A percentile compares a stretch with the other conserved stretches of the same genome.
phyloP scores from a whole-genome alignment of 1,284 basidiomycete genomes.

The Cystobasidium pallidum region DNA sequence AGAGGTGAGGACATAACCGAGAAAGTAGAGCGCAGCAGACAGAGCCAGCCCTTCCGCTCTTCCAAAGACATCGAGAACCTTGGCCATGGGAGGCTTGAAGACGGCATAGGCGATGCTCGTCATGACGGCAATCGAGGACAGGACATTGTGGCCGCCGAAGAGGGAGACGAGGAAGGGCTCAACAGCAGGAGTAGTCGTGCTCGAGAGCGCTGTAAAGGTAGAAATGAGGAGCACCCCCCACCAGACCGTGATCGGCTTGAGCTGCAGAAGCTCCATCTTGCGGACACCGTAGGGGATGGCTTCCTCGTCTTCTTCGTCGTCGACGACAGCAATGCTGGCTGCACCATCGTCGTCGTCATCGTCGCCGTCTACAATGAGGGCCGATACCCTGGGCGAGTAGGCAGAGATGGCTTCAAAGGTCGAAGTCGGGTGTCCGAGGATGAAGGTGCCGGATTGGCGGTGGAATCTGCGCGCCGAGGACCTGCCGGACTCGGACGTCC shows the following conservation, averaged over 20 bases:
- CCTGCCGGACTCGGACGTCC: conserved; percentile 3
- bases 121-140: conserved; percentile 52
- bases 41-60: conserved; percentile 53
- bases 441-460: conserved; percentile 28
- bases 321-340: background rate
- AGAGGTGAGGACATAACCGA: conserved; percentile 44
- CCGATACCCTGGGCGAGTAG: conserved; percentile 19
- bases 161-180: conserved; percentile 54
- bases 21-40: conserved; percentile 51
- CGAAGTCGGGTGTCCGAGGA: conserved; percentile 31
- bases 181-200: conserved; percentile 52
- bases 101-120: conserved; percentile 53
- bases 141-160: conserved; percentile 51
- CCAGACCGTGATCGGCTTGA: conserved; percentile 19
- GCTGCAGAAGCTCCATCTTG: conserved; percentile 37
- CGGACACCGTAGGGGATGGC: conserved; percentile 32
- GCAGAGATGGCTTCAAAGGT: conserved; percentile 31
- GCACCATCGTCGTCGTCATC: conserved; percentile 16
- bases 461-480: conserved; percentile 14
- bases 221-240: conserved; percentile 34
- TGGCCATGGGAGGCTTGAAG: conserved; percentile 54
- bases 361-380: conserved; percentile 12
- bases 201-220: conserved; percentile 50
- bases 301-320: conserved; percentile 18
- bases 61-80: conserved; percentile 55